phyloP scores from a whole-genome alignment of 768 basidiomycete genomes.

The Mrakia hoshinonis region DNA sequence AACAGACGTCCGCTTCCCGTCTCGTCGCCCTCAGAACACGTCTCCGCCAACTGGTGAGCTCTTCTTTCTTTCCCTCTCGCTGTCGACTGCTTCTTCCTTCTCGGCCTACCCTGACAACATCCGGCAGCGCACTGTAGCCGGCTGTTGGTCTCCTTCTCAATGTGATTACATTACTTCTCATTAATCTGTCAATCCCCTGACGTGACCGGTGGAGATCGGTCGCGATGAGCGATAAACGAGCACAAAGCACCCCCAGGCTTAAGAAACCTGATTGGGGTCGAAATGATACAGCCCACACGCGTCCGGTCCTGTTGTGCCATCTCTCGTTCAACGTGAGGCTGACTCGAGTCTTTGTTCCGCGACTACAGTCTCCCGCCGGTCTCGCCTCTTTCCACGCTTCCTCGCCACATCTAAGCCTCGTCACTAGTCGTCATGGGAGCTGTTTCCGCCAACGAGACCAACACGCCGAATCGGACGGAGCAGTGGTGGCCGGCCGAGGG shows the following conservation, averaged over 20 bases:
- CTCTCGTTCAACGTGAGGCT: not conserved
- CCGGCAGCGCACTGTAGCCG: conserved; percentile 2
- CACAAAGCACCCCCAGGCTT: conserved; percentile 19
- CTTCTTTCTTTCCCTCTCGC: not conserved
- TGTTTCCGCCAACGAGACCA: conserved; percentile 48
- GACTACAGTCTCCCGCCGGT: not conserved
- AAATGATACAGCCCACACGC: conserved; percentile 23
- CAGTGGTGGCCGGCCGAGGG: conserved; percentile 80
- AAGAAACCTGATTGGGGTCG: conserved; percentile 32
- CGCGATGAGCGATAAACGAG: conserved; percentile 30
- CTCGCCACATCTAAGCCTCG: not conserved
- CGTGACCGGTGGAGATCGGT: conserved; percentile 32
- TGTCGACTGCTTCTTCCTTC: not conserved
- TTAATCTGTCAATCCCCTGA: conserved; percentile 56
- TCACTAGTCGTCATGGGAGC: conserved; percentile 37
- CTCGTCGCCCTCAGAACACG: too few species aligned
- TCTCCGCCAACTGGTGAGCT: not conserved
- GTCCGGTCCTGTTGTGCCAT: not conserved
- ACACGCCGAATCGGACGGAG: conserved; percentile 89
- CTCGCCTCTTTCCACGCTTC: not conserved
- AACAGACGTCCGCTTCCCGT: not conserved
- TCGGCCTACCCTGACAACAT: not conserved
- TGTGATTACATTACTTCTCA: conserved; percentile 41
- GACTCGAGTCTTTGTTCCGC: not conserved
- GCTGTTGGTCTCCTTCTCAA: conserved; percentile 7